Evolutionary conservation across 1,284 basidiomycete species (phyloP).

Genomic region (Trametes hirsuta): DNA sequence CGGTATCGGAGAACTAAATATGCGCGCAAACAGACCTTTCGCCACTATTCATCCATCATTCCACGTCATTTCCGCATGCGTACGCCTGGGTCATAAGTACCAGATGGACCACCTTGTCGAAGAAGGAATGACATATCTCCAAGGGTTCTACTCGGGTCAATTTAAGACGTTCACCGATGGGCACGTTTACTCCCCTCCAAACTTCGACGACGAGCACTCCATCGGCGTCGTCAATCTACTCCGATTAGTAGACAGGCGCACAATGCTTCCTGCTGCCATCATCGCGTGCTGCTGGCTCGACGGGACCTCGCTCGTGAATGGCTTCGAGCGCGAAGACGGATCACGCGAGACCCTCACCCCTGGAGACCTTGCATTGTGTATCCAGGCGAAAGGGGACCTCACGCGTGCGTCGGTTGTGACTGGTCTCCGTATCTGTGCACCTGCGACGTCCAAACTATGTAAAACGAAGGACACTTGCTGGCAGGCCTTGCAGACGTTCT

Average conservation of each 20-base stretch:
- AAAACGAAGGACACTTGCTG: background rate
- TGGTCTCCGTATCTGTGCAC: background rate
- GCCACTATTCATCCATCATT: background rate
- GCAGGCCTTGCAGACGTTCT: background rate
- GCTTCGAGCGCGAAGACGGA: slow-evolving; percentile 9
- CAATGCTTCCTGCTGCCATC: background rate
- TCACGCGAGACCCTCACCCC: background rate
- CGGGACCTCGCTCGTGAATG: background rate
- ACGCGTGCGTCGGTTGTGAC: background rate
- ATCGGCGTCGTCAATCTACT: slow-evolving; percentile 18
- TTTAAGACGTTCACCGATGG: background rate
- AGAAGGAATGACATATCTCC: background rate
- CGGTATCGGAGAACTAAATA: too few species aligned
- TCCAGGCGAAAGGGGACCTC: background rate
- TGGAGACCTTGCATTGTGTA: background rate
- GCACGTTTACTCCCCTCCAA: background rate
- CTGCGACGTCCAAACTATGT: background rate
- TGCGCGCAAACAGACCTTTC: background rate
- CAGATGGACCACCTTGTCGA: slow-evolving; percentile 2
- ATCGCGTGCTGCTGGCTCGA: background rate
- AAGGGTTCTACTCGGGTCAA: background rate
- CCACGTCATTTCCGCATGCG: background rate
- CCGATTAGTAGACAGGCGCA: slow-evolving; percentile 1
- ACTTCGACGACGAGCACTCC: background rate
- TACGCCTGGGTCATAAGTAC: slow-evolving; percentile 18